Evolutionary conservation across 352 stramenopile species (phyloP).

Genomic region (Globisporangium nagaii): DNA sequence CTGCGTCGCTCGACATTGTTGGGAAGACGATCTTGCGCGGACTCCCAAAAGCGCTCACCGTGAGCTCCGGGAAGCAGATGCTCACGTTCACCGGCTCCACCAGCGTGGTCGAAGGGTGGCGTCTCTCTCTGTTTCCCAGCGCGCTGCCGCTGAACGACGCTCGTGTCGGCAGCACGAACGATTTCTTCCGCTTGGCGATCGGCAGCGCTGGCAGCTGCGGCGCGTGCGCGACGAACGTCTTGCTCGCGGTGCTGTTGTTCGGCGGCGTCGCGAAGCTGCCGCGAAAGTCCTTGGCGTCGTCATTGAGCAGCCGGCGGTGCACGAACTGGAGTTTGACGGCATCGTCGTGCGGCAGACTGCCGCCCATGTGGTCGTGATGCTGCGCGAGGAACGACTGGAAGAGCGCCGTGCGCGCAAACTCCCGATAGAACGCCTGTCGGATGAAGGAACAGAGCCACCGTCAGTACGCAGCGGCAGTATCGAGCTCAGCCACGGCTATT

Average conservation of each 20-base stretch:
- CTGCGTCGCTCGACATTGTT: conserved; percentile 16
- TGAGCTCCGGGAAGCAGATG: conserved; percentile 25
- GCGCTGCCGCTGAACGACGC: not conserved
- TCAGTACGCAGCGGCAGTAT: too few relatives aligned
- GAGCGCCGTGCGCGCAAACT: conserved; percentile 22
- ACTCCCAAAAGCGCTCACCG: conserved; percentile 19
- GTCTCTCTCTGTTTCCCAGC: not conserved
- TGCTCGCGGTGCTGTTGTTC: conserved; percentile 11
- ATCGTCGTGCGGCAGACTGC: conserved; percentile 21
- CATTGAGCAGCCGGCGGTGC: conserved; percentile 21
- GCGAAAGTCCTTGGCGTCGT: not conserved
- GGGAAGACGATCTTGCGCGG: conserved; percentile 25
- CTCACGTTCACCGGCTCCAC: conserved; percentile 10
- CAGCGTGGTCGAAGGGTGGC: not conserved
- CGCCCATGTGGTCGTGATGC: conserved; percentile 28
- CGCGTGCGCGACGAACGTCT: conserved; percentile 35
- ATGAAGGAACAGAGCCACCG: too few relatives aligned
- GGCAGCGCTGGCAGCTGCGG: conserved; percentile 12
- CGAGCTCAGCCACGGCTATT: too few relatives aligned
- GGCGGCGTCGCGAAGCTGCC: conserved; percentile 10
- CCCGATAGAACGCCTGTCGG: conserved; percentile 24
- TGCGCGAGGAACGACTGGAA: conserved; percentile 38
- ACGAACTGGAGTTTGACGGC: conserved; percentile 36
- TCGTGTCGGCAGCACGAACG: conserved; percentile 3
- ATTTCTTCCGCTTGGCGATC: conserved; percentile 5